phyloP scores from a whole-genome alignment of 2,329 filamentous ascomycete genomes.

The Ophiostoma piceae region DNA sequence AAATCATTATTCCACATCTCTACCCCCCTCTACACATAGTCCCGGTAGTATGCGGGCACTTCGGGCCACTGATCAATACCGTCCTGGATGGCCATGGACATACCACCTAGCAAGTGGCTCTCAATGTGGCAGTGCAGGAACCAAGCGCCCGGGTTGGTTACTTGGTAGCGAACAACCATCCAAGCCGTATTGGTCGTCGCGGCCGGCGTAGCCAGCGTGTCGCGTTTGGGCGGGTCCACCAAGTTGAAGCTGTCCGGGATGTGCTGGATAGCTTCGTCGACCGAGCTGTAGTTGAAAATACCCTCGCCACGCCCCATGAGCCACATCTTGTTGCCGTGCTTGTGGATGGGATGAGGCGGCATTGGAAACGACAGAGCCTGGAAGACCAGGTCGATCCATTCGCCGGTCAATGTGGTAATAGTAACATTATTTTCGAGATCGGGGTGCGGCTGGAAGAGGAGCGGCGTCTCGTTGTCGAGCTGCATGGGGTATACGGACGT shows the following conservation, averaged over 20 bases:
- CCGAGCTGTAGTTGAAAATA: slow-evolving; percentile 47
- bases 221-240: slow-evolving; percentile 48
- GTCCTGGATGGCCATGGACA: slow-evolving; percentile 49
- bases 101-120: slow-evolving; percentile 50
- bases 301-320: slow-evolving; percentile 49
- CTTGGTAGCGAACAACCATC: slow-evolving; percentile 51
- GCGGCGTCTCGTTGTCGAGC: slow-evolving; percentile 38
- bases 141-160: slow-evolving; percentile 49
- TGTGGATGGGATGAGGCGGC: slow-evolving; percentile 58
- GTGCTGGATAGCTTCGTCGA: slow-evolving; percentile 47
- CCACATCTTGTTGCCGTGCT: slow-evolving; percentile 58
- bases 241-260: slow-evolving; percentile 53
- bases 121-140: slow-evolving; percentile 53
- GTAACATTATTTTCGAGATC: slow-evolving; percentile 41
- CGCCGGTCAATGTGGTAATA: slow-evolving; percentile 42
- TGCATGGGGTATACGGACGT: slow-evolving; percentile 38
- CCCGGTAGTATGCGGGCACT: slow-evolving; percentile 32
- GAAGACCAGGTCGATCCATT: slow-evolving; percentile 55
- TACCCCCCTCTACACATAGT: background rate
- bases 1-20: too few relatives aligned
- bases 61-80: slow-evolving; percentile 42
- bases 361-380: slow-evolving; percentile 41
- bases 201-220: slow-evolving; percentile 41
- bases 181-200: slow-evolving; percentile 36
- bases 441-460: slow-evolving; percentile 43